Conservation (phyloP, 768 basidiomycete species). For the Kwoniella heveanensis region DNA sequence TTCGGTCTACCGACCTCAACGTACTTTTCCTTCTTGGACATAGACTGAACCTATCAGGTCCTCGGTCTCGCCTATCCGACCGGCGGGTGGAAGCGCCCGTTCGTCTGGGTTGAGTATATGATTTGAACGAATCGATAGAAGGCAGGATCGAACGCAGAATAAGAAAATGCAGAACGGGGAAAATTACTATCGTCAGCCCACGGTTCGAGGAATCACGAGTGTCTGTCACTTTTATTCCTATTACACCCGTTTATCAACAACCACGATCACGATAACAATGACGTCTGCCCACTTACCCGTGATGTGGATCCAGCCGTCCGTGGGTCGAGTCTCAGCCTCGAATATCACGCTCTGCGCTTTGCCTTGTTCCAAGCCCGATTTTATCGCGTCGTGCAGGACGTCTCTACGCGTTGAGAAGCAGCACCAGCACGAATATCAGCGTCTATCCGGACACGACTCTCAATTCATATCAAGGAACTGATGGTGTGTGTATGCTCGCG, state of each 20-base stretch:
- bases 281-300: slow-evolving; percentile 36
- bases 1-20: no score
- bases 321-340: slow-evolving; percentile 48
- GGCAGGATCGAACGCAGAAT: background rate
- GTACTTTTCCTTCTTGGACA: slow-evolving; percentile 51
- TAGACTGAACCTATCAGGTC: slow-evolving; percentile 55
- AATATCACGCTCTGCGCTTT: slow-evolving; percentile 37
- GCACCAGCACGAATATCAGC: background rate
- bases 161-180: no score
- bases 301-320: slow-evolving; percentile 55
- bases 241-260: no score
- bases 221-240: no score
- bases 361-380: slow-evolving; percentile 32
- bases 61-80: slow-evolving; percentile 54
- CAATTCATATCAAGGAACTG: no score
- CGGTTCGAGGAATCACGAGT: no score
- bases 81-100: slow-evolving; percentile 50
- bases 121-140: background rate
- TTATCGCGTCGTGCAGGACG: slow-evolving; percentile 40
- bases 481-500: no score
- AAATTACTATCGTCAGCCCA: no score
- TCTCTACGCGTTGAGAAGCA: slow-evolving; percentile 18
- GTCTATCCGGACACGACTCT: no score
- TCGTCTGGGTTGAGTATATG: slow-evolving; percentile 46
- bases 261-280: no score